Percentiles rank a stretch among this genome's conserved stretches.
These are phyloP conservation scores for Entrophospora sp. DNA, from an alignment of 192 early-diverging fungal species.

Conservation along the genomic window DNA sequence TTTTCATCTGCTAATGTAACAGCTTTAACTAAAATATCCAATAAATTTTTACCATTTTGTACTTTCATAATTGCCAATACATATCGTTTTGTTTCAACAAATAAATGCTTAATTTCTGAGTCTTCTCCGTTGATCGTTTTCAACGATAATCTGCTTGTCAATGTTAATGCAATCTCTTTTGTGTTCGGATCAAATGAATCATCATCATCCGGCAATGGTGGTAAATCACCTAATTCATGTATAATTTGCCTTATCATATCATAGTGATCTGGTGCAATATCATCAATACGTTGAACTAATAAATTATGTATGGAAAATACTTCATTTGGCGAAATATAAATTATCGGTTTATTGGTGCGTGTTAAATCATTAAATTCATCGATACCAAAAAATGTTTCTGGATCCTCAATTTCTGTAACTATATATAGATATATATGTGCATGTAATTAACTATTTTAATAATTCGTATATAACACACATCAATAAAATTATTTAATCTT, in stretches of 20 bases:
- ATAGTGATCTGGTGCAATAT: constrained; percentile 53
- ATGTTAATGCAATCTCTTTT: constrained; percentile 51
- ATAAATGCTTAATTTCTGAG: constrained; percentile 53
- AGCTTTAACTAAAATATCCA: constrained; percentile 74
- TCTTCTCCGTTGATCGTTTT: constrained; percentile 38
- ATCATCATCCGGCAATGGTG: constrained; percentile 36
- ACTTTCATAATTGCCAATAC: constrained; percentile 76
- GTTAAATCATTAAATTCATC: constrained; percentile 81
- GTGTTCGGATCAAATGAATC: constrained; percentile 32
- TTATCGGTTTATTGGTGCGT: constrained; percentile 69
- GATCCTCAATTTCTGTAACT: constrained; percentile 79
- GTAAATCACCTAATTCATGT: constrained; percentile 50
- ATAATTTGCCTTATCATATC: constrained; percentile 60
- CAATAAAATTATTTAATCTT: background rate
- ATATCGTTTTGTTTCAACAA: constrained; percentile 85
- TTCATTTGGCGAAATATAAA: constrained; percentile 87
- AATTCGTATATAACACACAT: no score
- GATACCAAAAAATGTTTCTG: constrained; percentile 85
- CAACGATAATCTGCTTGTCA: constrained; percentile 66
- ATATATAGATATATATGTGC: no score
- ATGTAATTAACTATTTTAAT: no score
- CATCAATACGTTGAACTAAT: constrained; percentile 70
- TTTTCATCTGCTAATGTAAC: constrained; percentile 71
- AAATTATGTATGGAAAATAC: constrained; percentile 84
- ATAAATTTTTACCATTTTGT: constrained; percentile 73